These are phyloP conservation scores for Arxiozyma slooffiae DNA, from an alignment of 1,139 yeast genomes.

Conservation along the genomic window DNA sequence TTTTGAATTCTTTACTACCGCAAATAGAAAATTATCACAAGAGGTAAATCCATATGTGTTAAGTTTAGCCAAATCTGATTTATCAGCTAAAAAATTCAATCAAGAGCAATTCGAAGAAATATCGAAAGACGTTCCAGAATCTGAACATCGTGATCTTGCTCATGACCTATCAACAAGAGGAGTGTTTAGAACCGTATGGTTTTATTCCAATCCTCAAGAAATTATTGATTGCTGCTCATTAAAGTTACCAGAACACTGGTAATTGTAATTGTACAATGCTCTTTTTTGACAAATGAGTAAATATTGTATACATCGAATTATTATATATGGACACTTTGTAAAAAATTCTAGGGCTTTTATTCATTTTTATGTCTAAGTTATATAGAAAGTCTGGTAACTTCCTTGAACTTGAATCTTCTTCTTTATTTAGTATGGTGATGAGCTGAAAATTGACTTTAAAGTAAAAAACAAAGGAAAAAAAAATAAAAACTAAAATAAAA, in stretches of 20 bases:
- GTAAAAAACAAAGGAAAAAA: too few relatives aligned
- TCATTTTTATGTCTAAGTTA: neutral
- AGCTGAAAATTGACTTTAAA: neutral
- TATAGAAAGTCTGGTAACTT: neutral
- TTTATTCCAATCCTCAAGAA: constrained; percentile 16
- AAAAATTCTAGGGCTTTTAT: neutral
- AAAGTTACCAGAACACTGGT: neutral
- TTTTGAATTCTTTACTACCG: constrained; percentile 10
- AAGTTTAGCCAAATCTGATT: constrained; percentile 21
- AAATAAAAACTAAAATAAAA: too few relatives aligned
- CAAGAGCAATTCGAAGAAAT: constrained; percentile 11
- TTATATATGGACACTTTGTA: neutral
- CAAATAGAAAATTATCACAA: constrained; percentile 10
- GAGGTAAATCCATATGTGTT: constrained; percentile 21
- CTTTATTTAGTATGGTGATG: too few relatives aligned
- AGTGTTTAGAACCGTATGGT: constrained; percentile 18
- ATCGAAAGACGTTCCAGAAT: constrained; percentile 8
- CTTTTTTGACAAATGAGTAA: too few relatives aligned
- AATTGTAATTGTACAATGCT: too few relatives aligned
- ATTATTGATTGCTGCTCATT: constrained; percentile 15
- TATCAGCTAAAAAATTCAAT: constrained; percentile 12
- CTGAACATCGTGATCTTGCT: constrained; percentile 4
- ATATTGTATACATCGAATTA: too few relatives aligned
- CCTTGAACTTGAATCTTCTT: neutral
- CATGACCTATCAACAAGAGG: constrained; percentile 9